These are phyloP conservation scores for Fraxinus cuspidata DNA, from an alignment of 257 asterid genomes.

Conservation along the genomic window DNA sequence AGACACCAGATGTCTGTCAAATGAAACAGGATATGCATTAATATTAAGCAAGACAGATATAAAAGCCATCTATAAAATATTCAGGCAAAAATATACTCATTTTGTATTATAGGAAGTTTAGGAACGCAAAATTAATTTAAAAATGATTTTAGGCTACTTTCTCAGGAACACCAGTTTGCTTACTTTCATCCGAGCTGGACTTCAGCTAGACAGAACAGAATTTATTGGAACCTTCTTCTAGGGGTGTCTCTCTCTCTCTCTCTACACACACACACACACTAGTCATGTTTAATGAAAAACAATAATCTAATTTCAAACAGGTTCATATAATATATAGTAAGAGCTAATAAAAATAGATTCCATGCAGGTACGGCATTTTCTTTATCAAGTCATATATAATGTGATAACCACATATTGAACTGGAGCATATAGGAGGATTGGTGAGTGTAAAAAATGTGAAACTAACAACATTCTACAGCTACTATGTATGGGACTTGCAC, in stretches of 20 bases:
- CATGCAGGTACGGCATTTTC: not conserved
- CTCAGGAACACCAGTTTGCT: not conserved
- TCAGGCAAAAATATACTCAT: not conserved
- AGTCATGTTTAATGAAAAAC: not conserved
- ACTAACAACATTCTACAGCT: not conserved
- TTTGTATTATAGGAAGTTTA: not conserved
- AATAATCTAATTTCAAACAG: not conserved
- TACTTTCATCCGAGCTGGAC: not conserved
- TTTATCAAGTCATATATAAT: not conserved
- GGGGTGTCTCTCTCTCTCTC: too few relatives aligned
- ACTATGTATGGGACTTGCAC: not conserved
- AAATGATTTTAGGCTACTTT: not conserved
- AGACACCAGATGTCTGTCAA: conserved; percentile 58
- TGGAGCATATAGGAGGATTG: not conserved
- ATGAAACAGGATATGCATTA: conserved; percentile 20
- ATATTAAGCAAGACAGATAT: not conserved
- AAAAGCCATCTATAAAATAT: not conserved
- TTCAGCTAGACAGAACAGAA: not conserved
- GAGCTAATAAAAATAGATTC: not conserved
- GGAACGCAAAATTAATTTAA: not conserved
- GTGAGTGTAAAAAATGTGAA: not conserved
- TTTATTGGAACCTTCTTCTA: not conserved
- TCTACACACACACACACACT: too few relatives aligned
- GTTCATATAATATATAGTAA: not conserved
- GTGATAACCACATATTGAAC: not conserved